phyloP scores from a whole-genome alignment of 225 moss, liverwort and hornwort genomes.

The Lunularia cruciata region DNA sequence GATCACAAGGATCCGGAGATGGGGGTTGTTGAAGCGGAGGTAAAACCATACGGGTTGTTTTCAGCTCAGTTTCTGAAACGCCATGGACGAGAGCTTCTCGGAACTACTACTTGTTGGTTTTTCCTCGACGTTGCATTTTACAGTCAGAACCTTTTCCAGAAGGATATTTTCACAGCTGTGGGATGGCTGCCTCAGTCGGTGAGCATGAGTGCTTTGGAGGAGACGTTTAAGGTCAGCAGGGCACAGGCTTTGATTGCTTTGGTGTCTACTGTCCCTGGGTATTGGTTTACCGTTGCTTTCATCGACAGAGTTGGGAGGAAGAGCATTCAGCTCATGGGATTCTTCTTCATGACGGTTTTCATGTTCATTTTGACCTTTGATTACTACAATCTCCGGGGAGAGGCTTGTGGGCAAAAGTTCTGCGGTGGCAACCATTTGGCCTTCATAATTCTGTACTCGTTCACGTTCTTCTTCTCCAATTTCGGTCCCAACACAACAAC shows the following conservation, averaged over 20 bases:
- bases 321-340: constrained; percentile 69
- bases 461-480: constrained; percentile 58
- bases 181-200: constrained; percentile 49
- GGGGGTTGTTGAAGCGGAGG: neutral
- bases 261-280: constrained; percentile 45
- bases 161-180: constrained; percentile 52
- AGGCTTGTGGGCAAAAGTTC: constrained; percentile 12
- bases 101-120: constrained; percentile 36
- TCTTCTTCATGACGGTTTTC: constrained; percentile 72
- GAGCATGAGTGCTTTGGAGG: constrained; percentile 45
- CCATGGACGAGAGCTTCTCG: constrained; percentile 41
- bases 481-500: constrained; percentile 60
- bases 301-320: constrained; percentile 55
- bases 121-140: constrained; percentile 39
- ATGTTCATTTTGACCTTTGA: constrained; percentile 62
- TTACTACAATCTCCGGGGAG: constrained; percentile 45
- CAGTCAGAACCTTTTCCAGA: constrained; percentile 33
- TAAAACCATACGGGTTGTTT: constrained; percentile 27
- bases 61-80: constrained; percentile 33
- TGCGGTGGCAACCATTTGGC: constrained; percentile 54
- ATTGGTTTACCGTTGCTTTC: constrained; percentile 44
- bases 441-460: constrained; percentile 50
- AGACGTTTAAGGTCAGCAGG: constrained; percentile 40
- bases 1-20: neutral
- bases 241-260: constrained; percentile 52